Conservation (phyloP, 129 eudicot genomes). For the Oenanthe sinensis region DNA sequence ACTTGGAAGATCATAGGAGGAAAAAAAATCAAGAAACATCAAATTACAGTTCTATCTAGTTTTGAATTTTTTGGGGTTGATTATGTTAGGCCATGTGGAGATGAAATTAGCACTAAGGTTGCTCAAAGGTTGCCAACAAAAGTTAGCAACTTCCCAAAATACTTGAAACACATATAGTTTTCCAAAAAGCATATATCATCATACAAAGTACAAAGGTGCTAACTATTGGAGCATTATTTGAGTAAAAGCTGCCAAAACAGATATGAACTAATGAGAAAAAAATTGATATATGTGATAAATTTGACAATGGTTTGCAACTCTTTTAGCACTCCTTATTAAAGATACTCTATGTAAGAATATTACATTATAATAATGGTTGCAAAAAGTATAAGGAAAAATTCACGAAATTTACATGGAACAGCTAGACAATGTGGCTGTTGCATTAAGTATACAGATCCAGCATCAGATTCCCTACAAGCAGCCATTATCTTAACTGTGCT, state of each 20-base stretch:
- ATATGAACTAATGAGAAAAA: background rate
- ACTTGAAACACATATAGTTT: background rate
- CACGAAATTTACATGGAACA: slow-evolving; percentile 59
- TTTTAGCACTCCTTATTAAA: background rate
- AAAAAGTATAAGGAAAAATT: background rate
- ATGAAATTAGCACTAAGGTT: background rate
- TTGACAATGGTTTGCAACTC: background rate
- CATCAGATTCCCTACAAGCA: slow-evolving; percentile 55
- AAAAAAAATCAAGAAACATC: background rate
- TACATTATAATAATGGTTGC: background rate
- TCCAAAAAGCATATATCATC: background rate
- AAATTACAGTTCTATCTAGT: background rate
- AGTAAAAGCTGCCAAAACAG: background rate
- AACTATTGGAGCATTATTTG: background rate
- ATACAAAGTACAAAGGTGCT: background rate
- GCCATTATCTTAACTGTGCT: slow-evolving; percentile 81
- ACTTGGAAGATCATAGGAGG: background rate
- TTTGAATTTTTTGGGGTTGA: background rate
- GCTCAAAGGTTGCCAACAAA: background rate
- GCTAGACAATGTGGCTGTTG: slow-evolving; percentile 88
- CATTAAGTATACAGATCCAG: slow-evolving; percentile 53
- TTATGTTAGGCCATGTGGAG: background rate
- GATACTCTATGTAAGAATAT: background rate
- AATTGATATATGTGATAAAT: background rate
- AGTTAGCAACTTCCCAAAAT: background rate